Base-by-base conservation (phyloP, 1,284 basidiomycete species). In the Heterobasidion annosum region DNA sequence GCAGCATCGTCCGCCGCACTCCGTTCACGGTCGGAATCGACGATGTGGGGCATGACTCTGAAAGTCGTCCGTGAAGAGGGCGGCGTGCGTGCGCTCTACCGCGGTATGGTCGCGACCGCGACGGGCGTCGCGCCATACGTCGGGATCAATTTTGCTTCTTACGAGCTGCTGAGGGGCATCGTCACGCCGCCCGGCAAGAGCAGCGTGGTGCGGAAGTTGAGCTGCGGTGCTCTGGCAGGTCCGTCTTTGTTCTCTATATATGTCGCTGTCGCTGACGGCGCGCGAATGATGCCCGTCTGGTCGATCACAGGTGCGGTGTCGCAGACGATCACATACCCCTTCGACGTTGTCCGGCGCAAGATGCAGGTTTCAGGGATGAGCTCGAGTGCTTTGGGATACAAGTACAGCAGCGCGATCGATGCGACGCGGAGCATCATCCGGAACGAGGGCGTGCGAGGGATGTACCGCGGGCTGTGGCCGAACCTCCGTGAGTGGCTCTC, bases 341-440 rank as follows among this genome's bases (percentile, higher is more conserved):
- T 98, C 64, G 96, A 99, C 67, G 93, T 98, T 1, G 70, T 98
- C 53, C 78, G 96, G 45, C 77, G 96, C 51, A 93, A 97, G 72
- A 94, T 99, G 88, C 96, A 99, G 68, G 91, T 96, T 54, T 83
- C 86, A 1, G 96, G 95, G 1, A 88, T 98, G 85, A 74, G 76
- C 44, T 76, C 79, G 54, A 5, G 3, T 4, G 71, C 78, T 56
- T 63, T 85, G 56, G 78, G 80, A 45, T 70, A 81, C 58, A 81
- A 82, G 64, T 93, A 93, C 69, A 83, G 71, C 50, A 91, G 92
- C 32, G 92, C 88, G 15, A 64, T 91, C 55, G 87, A 93, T 64
- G 90, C 88, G 1, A 71, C 94, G 59, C 69, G 70, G 55, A 78
- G 77, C 55, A 92, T 93, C 51, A 57, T 93, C 25, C 77, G 73